A percentile compares a stretch with the other conserved stretches of the same genome.
These are phyloP conservation scores for Trichoderma breve DNA, from an alignment of 2,329 filamentous ascomycete genomes.

Conservation along the genomic window DNA sequence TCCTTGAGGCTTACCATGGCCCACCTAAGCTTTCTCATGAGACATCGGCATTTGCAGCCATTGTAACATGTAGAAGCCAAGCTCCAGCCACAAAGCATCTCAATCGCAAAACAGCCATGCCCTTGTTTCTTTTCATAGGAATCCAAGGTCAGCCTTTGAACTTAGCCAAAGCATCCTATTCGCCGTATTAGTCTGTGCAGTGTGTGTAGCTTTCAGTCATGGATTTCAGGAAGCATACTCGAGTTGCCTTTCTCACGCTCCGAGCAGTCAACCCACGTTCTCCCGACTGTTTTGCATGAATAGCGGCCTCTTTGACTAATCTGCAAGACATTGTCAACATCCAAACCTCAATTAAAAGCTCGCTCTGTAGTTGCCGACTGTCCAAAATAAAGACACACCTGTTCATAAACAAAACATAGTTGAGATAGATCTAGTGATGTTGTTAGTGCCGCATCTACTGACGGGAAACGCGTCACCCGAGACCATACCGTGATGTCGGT, in stretches of 20 bases:
- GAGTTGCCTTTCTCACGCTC: conserved; percentile 73
- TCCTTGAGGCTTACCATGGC: not conserved
- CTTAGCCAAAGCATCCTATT: conserved; percentile 62
- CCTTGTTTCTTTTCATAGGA: not conserved
- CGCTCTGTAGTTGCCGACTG: not conserved
- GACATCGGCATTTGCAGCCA: not conserved
- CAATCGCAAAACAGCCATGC: not conserved
- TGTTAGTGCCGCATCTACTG: conserved; percentile 26
- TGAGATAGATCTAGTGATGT: conserved; percentile 70
- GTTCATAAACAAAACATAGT: conserved; percentile 81
- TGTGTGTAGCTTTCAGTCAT: not conserved
- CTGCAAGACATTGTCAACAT: conserved; percentile 40
- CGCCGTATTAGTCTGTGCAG: not conserved
- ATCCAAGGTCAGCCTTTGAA: conserved; percentile 58
- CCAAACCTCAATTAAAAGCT: not conserved
- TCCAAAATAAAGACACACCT: conserved; percentile 40
- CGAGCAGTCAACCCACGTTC: conserved; percentile 73
- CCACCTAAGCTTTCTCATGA: not conserved
- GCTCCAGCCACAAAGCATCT: not conserved
- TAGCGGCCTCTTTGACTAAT: conserved; percentile 75
- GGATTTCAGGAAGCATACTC: conserved; percentile 49
- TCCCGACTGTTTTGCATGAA: conserved; percentile 70
- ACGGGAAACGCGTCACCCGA: not conserved
- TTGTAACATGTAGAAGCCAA: not conserved
- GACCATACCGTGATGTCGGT: conserved; percentile 71